These are phyloP conservation scores for Nitzschia sp. DNA, from an alignment of 108 stramenopile species.

Conservation along the genomic window DNA sequence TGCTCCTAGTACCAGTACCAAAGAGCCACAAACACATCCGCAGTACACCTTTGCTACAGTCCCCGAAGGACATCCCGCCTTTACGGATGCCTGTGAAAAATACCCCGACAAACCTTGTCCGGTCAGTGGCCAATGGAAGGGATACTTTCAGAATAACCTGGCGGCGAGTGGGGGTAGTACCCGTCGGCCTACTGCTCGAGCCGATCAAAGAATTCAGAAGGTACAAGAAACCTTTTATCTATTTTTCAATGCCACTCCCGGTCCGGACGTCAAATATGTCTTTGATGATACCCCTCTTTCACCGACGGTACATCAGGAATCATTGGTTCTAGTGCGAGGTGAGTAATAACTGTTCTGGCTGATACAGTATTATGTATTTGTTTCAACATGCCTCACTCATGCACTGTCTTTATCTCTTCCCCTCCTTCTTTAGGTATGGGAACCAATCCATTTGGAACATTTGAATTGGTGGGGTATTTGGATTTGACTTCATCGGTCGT, in stretches of 20 bases:
- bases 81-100: conserved; percentile 47
- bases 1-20: neutral
- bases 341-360: conserved; percentile 3
- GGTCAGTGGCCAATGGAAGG: conserved; percentile 65
- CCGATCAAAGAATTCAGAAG: neutral
- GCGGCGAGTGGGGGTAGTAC: too few species aligned
- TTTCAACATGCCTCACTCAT: conserved; percentile 41
- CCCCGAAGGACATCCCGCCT: conserved; percentile 49
- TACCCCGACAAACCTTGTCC: conserved; percentile 39
- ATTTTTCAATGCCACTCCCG: conserved; percentile 77
- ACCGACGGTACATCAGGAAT: conserved; percentile 14
- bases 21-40: neutral
- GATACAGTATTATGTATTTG: neutral
- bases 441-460: conserved; percentile 79
- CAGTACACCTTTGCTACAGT: conserved; percentile 28
- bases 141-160: conserved; percentile 71
- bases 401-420: neutral
- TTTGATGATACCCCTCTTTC: conserved; percentile 16
- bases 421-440: conserved; percentile 50
- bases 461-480: conserved; percentile 78
- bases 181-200: too few species aligned
- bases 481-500: conserved; percentile 46
- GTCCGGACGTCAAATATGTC: conserved; percentile 26
- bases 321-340: conserved; percentile 7
- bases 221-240: conserved; percentile 67